Evolutionary conservation across 257 asterid species (phyloP).

Genomic region (Lavandula angustifolia): DNA sequence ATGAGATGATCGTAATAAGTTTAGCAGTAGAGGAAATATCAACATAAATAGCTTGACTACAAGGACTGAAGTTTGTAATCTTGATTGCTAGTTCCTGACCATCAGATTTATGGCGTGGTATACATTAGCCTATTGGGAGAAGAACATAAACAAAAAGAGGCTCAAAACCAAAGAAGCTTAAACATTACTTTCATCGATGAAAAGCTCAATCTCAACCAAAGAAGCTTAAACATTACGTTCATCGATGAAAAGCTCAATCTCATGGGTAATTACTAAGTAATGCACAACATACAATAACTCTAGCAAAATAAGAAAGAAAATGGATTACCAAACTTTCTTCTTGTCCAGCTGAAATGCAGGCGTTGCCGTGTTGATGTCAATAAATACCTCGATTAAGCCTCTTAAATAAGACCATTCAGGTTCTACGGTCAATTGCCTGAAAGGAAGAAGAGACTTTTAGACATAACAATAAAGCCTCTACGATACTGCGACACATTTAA

Average conservation of each 20-base stretch:
- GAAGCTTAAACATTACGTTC: constrained; percentile 8
- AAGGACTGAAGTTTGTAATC: constrained; percentile 88
- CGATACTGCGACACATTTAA: constrained; percentile 9
- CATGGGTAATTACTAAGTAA: no score
- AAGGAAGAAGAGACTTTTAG: constrained; percentile 31
- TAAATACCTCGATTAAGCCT: constrained; percentile 84
- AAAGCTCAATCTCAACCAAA: neutral
- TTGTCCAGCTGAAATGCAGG: constrained; percentile 98
- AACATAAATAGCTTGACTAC: constrained; percentile 72
- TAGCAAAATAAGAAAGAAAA: constrained; percentile 2
- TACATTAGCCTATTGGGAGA: constrained; percentile 77
- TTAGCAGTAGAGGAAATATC: constrained; percentile 9
- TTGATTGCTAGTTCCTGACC: constrained; percentile 93
- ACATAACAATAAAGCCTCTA: neutral
- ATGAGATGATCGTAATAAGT: neutral
- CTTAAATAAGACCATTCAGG: constrained; percentile 93
- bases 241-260: neutral
- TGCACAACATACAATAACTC: neutral
- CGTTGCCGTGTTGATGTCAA: constrained; percentile 88
- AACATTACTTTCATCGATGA: neutral
- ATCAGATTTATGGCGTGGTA: constrained; percentile 84
- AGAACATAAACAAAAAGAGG: constrained; percentile 15
- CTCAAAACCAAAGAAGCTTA: constrained; percentile 10
- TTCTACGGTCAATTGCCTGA: constrained; percentile 98
- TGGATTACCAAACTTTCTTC: constrained; percentile 55